Percentiles rank a stretch among this genome's conserved stretches.
Conservation (phyloP, 2,329 filamentous ascomycete species). For the Clonostachys rhizophaga region DNA sequence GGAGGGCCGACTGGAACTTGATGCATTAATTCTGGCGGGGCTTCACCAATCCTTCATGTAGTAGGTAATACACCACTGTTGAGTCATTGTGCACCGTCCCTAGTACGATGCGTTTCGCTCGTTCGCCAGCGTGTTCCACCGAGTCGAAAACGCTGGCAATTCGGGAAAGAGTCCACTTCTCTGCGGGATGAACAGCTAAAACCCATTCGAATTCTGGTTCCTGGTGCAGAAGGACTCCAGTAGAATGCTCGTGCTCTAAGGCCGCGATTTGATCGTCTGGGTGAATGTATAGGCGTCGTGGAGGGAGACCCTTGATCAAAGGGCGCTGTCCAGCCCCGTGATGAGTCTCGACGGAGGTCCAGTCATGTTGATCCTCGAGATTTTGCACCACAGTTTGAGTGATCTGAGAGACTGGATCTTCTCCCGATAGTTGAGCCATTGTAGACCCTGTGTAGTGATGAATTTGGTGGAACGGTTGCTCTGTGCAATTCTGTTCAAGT, state of each 20-base stretch:
- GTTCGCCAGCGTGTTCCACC: constrained; percentile 38
- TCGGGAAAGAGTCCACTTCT: constrained; percentile 64
- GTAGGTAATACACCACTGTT: constrained; percentile 78
- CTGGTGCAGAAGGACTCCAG: constrained; percentile 37
- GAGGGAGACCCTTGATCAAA: constrained; percentile 68
- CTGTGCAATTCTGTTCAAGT: too few relatives aligned
- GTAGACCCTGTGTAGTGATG: not conserved
- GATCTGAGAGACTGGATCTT: constrained; percentile 13
- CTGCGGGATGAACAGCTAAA: constrained; percentile 65
- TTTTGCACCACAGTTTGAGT: constrained; percentile 58
- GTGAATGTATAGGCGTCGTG: constrained; percentile 69
- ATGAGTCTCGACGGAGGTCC: constrained; percentile 58
- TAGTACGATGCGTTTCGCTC: constrained; percentile 66
- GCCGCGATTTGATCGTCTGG: constrained; percentile 78
- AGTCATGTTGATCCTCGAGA: constrained; percentile 71
- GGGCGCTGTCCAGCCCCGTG: constrained; percentile 47
- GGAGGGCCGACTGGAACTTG: not conserved
- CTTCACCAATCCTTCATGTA: constrained; percentile 85
- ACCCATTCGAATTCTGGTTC: constrained; percentile 69
- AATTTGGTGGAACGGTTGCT: too few relatives aligned
- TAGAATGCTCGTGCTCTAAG: constrained; percentile 53
- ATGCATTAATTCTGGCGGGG: constrained; percentile 68
- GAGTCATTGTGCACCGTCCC: constrained; percentile 76
- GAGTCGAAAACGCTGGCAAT: constrained; percentile 70
- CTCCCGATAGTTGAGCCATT: not conserved